Percentiles rank a stretch among this genome's conserved stretches.
Evolutionary conservation across 208 protist species (phyloP).

Genomic region (Leishmania turanica): DNA sequence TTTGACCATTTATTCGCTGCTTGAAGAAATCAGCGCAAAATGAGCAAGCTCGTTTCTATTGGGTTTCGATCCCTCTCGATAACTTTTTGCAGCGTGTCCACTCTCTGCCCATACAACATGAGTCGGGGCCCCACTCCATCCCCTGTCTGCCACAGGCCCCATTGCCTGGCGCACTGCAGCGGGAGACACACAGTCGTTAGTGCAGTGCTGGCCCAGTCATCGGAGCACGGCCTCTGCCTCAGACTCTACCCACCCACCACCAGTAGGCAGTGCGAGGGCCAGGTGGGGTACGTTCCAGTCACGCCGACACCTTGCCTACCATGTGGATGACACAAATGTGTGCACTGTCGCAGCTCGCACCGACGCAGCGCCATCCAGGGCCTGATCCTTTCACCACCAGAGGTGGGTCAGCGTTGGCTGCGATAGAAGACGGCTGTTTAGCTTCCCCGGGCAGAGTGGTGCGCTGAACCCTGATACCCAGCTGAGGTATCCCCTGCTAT

Average conservation of each 20-base stretch:
- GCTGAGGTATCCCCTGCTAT: neutral
- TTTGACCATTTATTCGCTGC: neutral
- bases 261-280: neutral
- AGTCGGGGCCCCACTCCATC: too few relatives aligned
- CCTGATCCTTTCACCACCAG: neutral
- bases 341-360: too few relatives aligned
- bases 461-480: too few relatives aligned
- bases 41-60: neutral
- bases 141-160: neutral
- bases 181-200: neutral
- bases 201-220: neutral
- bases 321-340: too few relatives aligned
- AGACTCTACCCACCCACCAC: neutral
- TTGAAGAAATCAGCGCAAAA: neutral
- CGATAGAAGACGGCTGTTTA: too few relatives aligned
- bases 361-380: too few relatives aligned
- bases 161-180: neutral
- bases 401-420: too few relatives aligned
- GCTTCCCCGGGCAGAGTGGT: too few relatives aligned
- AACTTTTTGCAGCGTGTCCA: neutral
- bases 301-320: too few relatives aligned
- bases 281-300: too few relatives aligned
- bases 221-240: neutral
- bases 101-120: neutral
- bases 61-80: neutral